A percentile compares a stretch with the other conserved stretches of the same genome.
phyloP scores from a whole-genome alignment of 805 yeast species.

The Cyberlindnera petersonii region DNA sequence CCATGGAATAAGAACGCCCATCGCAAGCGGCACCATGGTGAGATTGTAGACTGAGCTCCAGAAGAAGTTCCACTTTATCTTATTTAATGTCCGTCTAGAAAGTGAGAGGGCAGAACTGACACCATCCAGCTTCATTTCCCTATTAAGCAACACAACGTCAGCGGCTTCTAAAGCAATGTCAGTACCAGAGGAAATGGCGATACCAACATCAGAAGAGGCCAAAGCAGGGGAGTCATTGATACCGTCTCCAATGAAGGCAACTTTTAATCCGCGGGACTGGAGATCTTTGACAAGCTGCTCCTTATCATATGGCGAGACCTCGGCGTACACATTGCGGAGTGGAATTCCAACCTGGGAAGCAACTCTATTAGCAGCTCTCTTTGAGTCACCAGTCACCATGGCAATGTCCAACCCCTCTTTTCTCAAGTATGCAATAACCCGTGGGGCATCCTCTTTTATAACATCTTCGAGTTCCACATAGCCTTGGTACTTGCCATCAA shows the following conservation, averaged over 20 bases:
- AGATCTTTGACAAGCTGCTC: slow-evolving; percentile 58
- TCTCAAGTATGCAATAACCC: slow-evolving; percentile 53
- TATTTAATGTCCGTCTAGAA: slow-evolving; percentile 61
- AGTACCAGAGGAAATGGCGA: slow-evolving; percentile 89
- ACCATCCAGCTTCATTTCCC: slow-evolving; percentile 38
- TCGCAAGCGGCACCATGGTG: slow-evolving; percentile 87
- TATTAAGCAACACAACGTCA: slow-evolving; percentile 71
- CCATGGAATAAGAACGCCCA: slow-evolving; percentile 84
- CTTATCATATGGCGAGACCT: slow-evolving; percentile 74
- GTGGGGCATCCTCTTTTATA: slow-evolving; percentile 59
- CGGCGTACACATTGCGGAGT: slow-evolving; percentile 60
- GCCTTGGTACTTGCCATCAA: slow-evolving; percentile 60
- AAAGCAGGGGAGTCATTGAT: slow-evolving; percentile 97
- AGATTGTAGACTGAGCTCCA: slow-evolving; percentile 86
- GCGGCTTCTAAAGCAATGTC: slow-evolving; percentile 98
- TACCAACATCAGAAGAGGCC: slow-evolving; percentile 82
- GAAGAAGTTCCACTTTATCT: slow-evolving; percentile 76
- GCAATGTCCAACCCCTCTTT: slow-evolving; percentile 59
- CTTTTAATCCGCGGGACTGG: slow-evolving; percentile 42
- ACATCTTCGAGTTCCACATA: slow-evolving; percentile 63
- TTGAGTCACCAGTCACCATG: slow-evolving; percentile 87
- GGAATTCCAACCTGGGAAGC: slow-evolving; percentile 70
- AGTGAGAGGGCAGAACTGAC: slow-evolving; percentile 63
- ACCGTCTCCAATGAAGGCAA: slow-evolving; percentile 96
- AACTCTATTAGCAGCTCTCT: slow-evolving; percentile 54